Base-by-base conservation (phyloP, 2,329 filamentous ascomycete species). In the Didymella glomerata region DNA sequence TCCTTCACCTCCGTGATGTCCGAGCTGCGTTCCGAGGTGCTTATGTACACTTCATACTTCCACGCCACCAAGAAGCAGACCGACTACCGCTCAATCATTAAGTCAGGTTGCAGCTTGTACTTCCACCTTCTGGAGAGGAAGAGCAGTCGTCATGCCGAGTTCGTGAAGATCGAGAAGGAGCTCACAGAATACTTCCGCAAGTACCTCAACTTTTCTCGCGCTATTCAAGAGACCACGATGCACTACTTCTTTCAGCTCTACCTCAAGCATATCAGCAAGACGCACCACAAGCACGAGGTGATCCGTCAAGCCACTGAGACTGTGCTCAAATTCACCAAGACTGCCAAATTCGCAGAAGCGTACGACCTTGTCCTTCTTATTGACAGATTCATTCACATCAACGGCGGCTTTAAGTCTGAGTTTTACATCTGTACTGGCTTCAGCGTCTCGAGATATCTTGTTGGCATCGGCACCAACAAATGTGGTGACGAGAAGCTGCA, bases 1-100 rank as follows among this genome's bases (percentile, higher is more conserved):
- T 69, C 65, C 10, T 72, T 80, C 60, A 75, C 79, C 2, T 70
- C 76, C 10, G 57, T 81, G 45, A 79, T 77, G n/a, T 77, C 79
- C 0, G 77, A 82, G 66, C 75, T 80, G 63, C 67, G 75, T 10
- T 69, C 64, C 34, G 67, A 75, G 41, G 70, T 77, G 47, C 50
- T 71, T 28, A 54, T 71, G 59, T 70, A 71, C 60, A 64, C 69
- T 38, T 67, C 67, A n/a, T 71, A 71, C 62, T 65, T 68, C 64
- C 65, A 62, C 14, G 55, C 65, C 10, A 64, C 66, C 11, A 71
- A 68, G 56, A 71, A 72, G 25, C 76, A 78, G 60, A 71, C 68
- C 20, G 75, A 70, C 32, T 70, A 80, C 62, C 68, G 76, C 48
- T 61, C 57, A 10, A 65, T 69, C 57, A 64, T 71, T 42, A 65